Conservation (phyloP, 257 asterid species). For the Solanum lignicaule region DNA sequence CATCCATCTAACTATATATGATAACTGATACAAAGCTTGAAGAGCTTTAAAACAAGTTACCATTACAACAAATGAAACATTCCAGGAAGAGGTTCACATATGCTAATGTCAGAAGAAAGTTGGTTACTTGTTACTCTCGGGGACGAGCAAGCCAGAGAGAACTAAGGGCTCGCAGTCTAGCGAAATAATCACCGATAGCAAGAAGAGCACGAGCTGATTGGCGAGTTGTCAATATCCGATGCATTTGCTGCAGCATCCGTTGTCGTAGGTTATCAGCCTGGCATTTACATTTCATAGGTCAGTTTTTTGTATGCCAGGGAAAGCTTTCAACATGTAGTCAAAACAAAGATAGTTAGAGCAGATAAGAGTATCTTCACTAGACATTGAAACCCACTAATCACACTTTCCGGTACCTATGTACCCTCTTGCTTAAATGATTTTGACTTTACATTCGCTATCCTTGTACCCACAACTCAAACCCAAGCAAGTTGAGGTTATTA, state of each 20-base stretch:
- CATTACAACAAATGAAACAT: not conserved
- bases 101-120: not conserved
- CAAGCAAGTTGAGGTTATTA: no score
- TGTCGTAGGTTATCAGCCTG: slow-evolving; percentile 94
- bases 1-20: not conserved
- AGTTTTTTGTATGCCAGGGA: not conserved
- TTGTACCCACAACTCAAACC: no score
- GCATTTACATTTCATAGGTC: not conserved
- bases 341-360: not conserved
- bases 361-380: not conserved
- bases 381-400: not conserved
- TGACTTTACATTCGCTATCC: no score
- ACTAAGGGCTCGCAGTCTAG: slow-evolving; percentile 87
- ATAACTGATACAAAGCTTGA: not conserved
- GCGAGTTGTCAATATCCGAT: slow-evolving; percentile 72
- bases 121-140: slow-evolving; percentile 31
- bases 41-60: not conserved
- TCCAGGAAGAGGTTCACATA: not conserved
- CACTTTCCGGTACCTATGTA: not conserved
- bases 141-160: slow-evolving; percentile 97
- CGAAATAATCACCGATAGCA: slow-evolving; percentile 77
- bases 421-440: not conserved
- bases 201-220: slow-evolving; percentile 92
- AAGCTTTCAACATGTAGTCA: not conserved
- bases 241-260: slow-evolving; percentile 86